Base-by-base conservation (phyloP, 2,329 filamentous ascomycete species). In the Alternaria metachromatica region DNA sequence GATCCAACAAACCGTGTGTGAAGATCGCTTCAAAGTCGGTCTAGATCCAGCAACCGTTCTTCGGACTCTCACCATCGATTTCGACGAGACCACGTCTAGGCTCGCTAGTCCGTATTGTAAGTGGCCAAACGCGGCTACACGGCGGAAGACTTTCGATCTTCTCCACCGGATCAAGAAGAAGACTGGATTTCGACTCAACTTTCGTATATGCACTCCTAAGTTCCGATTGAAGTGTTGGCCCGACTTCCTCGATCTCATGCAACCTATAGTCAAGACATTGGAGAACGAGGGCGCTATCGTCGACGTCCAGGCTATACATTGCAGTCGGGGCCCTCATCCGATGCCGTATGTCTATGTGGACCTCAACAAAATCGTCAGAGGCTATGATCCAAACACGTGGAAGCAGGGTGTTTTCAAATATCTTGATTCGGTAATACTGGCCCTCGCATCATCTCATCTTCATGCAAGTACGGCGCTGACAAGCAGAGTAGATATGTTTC, bases 261-360 rank as follows among this genome's bases (percentile, higher is more conserved):
- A 41, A 18, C 37, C 37, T 0, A 41, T 18, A 1, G 43, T 45
- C 20, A 21, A 45, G 43, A 5, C 12, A 0, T 8, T 45, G 0
- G 43, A 21, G 0, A 0, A 13, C 3, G 43, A 45, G 0, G 20
- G 43, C 1, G 43, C 3, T 5, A 45, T 45, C 43, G 20, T 45
- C 6, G 43, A 45, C 11, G 12, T 45, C 6, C 20, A 45, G 11
- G 20, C 20, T 45, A 21, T 45, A 3, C 43, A 21, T 45, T 45
- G 18, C 8, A 12, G 20, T 2, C 43, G 2, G 15, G 37, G 15
- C 9, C 37, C 8, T 0, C n/a, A 41, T 1, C 37, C 37, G 0
- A 11, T 1, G 2, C 37, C 37, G 0, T 41, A 41, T 18, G 15
- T 18, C 0, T 41, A 0, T 11, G 43, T 45, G 18, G 20, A 45